phyloP scores from a whole-genome alignment of 2,329 filamentous ascomycete species.

The Fusarium penzigii region DNA sequence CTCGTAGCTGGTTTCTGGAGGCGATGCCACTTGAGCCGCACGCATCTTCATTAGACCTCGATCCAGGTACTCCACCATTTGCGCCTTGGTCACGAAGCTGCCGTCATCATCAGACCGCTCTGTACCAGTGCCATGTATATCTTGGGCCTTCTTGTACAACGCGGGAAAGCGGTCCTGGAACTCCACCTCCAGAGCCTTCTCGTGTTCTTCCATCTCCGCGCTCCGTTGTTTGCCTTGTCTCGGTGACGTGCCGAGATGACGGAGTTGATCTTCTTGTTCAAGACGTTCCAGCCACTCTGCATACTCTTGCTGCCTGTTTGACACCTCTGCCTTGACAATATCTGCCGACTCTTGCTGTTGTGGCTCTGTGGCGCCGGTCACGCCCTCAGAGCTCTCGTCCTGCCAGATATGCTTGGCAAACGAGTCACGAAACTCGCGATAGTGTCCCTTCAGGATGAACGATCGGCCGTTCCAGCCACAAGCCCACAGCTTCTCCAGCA shows the following conservation, averaged over 20 bases:
- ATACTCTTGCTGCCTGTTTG: conserved; percentile 42
- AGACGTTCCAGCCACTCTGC: conserved; percentile 46
- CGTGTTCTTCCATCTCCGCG: conserved; percentile 44
- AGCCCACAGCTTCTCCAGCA: conserved; percentile 47
- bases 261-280: conserved; percentile 43
- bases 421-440: conserved; percentile 54
- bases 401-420: conserved; percentile 52
- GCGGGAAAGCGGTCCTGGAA: conserved; percentile 48
- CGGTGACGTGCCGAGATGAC: conserved; percentile 39
- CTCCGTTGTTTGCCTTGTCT: conserved; percentile 42
- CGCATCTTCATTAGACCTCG: conserved; percentile 48
- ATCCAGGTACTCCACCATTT: conserved; percentile 51
- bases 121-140: conserved; percentile 31
- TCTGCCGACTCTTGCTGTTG: conserved; percentile 9
- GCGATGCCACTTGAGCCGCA: conserved; percentile 19
- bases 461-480: conserved; percentile 52
- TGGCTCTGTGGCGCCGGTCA: conserved; percentile 41
- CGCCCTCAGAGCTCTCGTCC: conserved; percentile 42
- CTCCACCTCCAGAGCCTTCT: conserved; percentile 51
- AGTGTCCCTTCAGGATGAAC: conserved; percentile 58
- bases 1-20: conserved; percentile 23
- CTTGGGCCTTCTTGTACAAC: conserved; percentile 47
- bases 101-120: conserved; percentile 34
- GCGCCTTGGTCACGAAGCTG: conserved; percentile 46
- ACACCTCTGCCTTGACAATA: conserved; percentile 19